Evolutionary conservation across 129 eudicot species (phyloP), one percentile per base, ranked within the genome.

Genomic region (Flaveria trinervia): DNA sequence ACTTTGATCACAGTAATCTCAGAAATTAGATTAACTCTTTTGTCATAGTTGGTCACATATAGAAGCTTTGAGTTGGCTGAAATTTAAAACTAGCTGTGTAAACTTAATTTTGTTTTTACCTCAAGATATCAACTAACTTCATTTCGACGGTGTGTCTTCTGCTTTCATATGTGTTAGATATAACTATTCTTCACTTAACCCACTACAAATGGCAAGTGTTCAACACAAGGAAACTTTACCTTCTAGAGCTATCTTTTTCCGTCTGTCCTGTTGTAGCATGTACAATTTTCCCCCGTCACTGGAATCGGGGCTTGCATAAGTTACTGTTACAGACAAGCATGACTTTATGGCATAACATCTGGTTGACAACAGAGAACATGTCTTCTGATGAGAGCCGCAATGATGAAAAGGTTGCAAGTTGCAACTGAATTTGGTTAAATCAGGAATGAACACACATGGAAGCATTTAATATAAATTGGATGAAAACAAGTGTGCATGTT

Each of bases 11-110:
- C 26, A 18, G 6, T 57, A 26, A 49, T 75, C 28, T 20, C 50
- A 72, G 57, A 20, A 75, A 26, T 62, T 23, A 14, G 79, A 12
- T 55, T 52, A 33, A 36, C 22, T 72, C 52, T 30, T 52, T 72
- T 39, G 77, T 36, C 45, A 14, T 72, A 55, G 33, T 30, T 72
- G 49, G 20, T 39, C 30, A 55, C 66, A 54, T 72, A 5, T 55
- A 72, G 52, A n/a, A 55, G 52, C 54, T 72, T 54, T 64, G 69
- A 55, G 18, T 72, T 2, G 39, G 14, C 77, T 33, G 66, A 36
- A 72, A 72, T 52, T 18, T 72, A 72, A 72, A 54, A 4, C 77
- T 17, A 5, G 20, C 41, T 5, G 46, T 15, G 12, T 28, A 17
- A 72, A 48, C 16, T 18, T 55, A 57, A 55, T 72, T 54, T 36